Evolutionary conservation across 805 yeast genomes (phyloP).

Genomic region (Candida ipomoeae): DNA sequence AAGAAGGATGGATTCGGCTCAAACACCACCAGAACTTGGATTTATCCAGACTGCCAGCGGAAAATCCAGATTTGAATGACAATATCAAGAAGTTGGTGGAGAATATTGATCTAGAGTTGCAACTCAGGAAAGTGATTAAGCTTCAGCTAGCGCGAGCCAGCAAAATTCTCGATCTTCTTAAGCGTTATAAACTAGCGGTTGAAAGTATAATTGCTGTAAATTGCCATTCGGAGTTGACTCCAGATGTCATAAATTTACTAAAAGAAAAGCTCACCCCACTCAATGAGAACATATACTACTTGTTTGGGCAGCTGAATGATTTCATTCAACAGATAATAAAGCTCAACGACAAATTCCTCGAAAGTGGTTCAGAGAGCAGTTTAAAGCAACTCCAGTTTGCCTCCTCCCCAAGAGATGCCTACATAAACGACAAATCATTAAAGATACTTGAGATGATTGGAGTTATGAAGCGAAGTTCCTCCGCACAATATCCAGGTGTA

Average conservation of each 20-base stretch:
- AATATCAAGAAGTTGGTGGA: constrained; percentile 24
- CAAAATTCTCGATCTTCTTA: constrained; percentile 30
- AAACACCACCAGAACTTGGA: constrained; percentile 62
- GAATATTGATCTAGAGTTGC: constrained; percentile 42
- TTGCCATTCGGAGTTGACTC: constrained; percentile 17
- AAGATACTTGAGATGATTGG: constrained; percentile 11
- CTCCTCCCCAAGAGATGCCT: constrained; percentile 35
- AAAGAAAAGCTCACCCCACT: constrained; percentile 38
- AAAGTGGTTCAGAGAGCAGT: constrained; percentile 18
- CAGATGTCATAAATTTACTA: constrained; percentile 23
- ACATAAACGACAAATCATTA: constrained; percentile 35
- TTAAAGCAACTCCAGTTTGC: constrained; percentile 23
- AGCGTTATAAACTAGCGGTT: constrained; percentile 28
- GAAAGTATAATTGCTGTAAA: constrained; percentile 16
- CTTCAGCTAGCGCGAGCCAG: constrained; percentile 37
- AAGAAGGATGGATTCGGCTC: constrained; percentile 62
- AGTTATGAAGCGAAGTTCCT: constrained; percentile 1
- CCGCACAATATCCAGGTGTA: constrained; percentile 1
- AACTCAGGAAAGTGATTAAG: constrained; percentile 38
- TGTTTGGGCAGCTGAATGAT: constrained; percentile 41
- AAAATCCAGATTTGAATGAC: constrained; percentile 3
- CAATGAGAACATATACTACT: constrained; percentile 44
- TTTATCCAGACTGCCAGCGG: constrained; percentile 9
- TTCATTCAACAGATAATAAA: constrained; percentile 27
- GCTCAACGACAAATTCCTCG: constrained; percentile 24